Percentiles rank a stretch among this genome's conserved stretches.
These are phyloP conservation scores for Aspergillus novoparasiticus DNA, from an alignment of 2,329 filamentous ascomycete genomes.

Conservation along the genomic window DNA sequence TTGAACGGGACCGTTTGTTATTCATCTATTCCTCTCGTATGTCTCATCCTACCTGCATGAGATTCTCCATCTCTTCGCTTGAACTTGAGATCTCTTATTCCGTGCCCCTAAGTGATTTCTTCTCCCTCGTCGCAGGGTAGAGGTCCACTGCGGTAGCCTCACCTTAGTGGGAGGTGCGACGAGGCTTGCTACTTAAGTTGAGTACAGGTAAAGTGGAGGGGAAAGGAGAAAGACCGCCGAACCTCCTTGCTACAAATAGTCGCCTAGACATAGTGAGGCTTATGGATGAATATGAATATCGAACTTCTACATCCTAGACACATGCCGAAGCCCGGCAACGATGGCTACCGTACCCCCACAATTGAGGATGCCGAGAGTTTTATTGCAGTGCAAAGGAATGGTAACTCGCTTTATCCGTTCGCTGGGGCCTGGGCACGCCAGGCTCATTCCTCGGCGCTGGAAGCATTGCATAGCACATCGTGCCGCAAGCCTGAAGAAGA, in stretches of 20 bases:
- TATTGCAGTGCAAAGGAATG: slow-evolving; percentile 17
- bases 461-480: slow-evolving; percentile 26
- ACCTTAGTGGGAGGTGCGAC: not conserved
- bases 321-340: slow-evolving; percentile 42
- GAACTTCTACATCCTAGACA: slow-evolving; percentile 33
- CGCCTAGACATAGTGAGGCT: not conserved
- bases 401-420: slow-evolving; percentile 15
- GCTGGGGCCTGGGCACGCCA: slow-evolving; percentile 20
- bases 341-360: slow-evolving; percentile 49
- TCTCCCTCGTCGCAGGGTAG: not conserved
- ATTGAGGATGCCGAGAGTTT: slow-evolving; percentile 45
- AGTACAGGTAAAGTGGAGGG: not conserved
- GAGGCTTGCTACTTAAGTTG: not conserved
- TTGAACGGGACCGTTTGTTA: not conserved
- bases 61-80: not conserved
- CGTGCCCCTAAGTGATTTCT: not conserved
- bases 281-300: slow-evolving; percentile 21
- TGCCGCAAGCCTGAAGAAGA: slow-evolving; percentile 21
- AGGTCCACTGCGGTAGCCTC: not conserved
- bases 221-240: not conserved
- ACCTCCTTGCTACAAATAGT: not conserved
- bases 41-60: not conserved
- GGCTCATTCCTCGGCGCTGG: slow-evolving; percentile 34
- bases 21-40: not conserved
- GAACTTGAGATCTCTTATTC: not conserved